A percentile compares a stretch with the other conserved stretches of the same genome.
These are phyloP conservation scores for Penicillium tannophilum DNA, from an alignment of 495 filamentous ascomycete species.

Conservation along the genomic window DNA sequence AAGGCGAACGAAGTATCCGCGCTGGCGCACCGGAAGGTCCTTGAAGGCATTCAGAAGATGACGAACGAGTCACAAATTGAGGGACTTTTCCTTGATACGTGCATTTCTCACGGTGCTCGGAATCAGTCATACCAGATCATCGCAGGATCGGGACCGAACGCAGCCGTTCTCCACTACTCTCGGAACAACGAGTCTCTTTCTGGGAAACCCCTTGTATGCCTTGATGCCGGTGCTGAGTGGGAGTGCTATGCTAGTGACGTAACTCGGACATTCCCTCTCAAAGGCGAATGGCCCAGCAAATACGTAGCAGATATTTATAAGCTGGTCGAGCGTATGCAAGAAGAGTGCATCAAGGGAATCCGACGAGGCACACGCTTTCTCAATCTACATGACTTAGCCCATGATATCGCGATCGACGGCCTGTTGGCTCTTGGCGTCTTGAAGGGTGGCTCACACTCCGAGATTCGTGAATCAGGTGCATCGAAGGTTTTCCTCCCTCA, in stretches of 20 bases:
- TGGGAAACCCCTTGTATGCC: constrained; percentile 68
- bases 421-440: constrained; percentile 71
- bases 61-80: constrained; percentile 83
- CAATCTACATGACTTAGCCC: constrained; percentile 69
- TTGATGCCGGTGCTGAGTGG: constrained; percentile 88
- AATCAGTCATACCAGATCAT: constrained; percentile 87
- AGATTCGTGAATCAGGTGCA: constrained; percentile 68
- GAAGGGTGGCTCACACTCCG: constrained; percentile 53
- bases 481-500: constrained; percentile 87
- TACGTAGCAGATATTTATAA: constrained; percentile 72
- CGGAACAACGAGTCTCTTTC: constrained; percentile 71
- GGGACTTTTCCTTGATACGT: constrained; percentile 70
- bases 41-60: constrained; percentile 59
- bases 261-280: constrained; percentile 81
- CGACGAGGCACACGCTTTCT: constrained; percentile 66
- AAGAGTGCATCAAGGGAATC: constrained; percentile 68
- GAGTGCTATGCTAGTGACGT: constrained; percentile 88
- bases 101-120: constrained; percentile 69
- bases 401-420: constrained; percentile 69
- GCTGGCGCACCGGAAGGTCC: constrained; percentile 69
- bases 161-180: constrained; percentile 82
- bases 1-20: constrained; percentile 77
- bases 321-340: constrained; percentile 81
- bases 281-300: constrained; percentile 57
- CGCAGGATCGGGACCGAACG: constrained; percentile 75